Evolutionary conservation across 2,329 filamentous ascomycete genomes (phyloP), one percentile per base, ranked within the genome.

Genomic region (Fusarium sp.): DNA sequence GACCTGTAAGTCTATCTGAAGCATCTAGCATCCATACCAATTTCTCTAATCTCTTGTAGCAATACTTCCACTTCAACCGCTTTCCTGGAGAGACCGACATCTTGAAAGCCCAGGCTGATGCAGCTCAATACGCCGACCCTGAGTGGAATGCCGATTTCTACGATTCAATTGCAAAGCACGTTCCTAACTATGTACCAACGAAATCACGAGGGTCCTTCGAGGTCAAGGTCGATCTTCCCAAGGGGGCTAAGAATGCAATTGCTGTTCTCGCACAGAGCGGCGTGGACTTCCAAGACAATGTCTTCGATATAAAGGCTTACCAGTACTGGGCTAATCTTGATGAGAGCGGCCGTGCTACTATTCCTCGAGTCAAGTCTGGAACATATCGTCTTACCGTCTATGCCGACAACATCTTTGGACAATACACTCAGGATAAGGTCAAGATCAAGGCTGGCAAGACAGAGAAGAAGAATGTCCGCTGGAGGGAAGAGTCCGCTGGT

Each of bases 301-400:
- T 85, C 1, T 81, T 86, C 12, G 86, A 90, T 61, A 80, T 83
- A 7, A 82, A 82, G n/a, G 86, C 88, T 1, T 88, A 89, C 61
- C 90, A 92, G 77, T 92, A 92, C 81, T 92, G 90, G 90, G 84
- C 83, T 0, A 85, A 88, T 22, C 84, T 91, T 13, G 81, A 85
- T 48, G 48, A 66, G 0, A 81, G 79, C 3, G 89, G 90, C 5
- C 78, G 80, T 9, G 87, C 89, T 10, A 81, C 79, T 15, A 90
- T 92, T 83, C 63, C 84, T 83, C 31, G 83, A 84, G 86, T 92
- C 42, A 88, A 87, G 71, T 86, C 85, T 7, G 90, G 89, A 11
- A 88, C 83, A 2, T 92, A 92, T 80, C 85, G 90, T 6, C 81
- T 92, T 13, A 92, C 90, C 3, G 81, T 92, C 36, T 92, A 91